Evolutionary conservation across 129 eudicot species (phyloP), one percentile per base, ranked within the genome.

Genomic region (Apium graveolens): DNA sequence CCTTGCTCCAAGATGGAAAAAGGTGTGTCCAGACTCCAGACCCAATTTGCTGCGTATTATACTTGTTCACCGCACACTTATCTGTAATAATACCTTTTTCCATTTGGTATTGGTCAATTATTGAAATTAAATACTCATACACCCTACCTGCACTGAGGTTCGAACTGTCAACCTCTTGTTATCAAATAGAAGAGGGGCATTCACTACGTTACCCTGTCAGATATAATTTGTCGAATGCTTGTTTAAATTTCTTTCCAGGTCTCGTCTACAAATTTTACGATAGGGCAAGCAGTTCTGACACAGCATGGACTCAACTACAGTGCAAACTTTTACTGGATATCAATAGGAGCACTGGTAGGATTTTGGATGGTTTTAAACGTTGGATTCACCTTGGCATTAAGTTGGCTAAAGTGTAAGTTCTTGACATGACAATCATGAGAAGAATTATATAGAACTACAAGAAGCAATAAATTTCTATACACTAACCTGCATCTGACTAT

Each of bases 1-100:
- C 32, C 80, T 39, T 62, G 74, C 80, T 78, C 80, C 80, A 42
- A 21, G 80, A 21, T 78, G 80, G 80, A 71, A 44, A 74, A 74
- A 74, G 77, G 77, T 74, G 62, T 62, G 77, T 29, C 44, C 26
- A 26, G 29, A 71, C 5, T 29, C 44, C 26, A 26, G 29, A 71
- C 5, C 48, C 14, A 38, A 35, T 70, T 17, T 70, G 21, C 48
- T 60, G 69, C 69, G 20, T n/a, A 20, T 18, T 51, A 53, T 53
- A 53, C 1, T 53, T 62, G 14, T 62, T 62, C 35, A 71, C 31
- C 43, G 0, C 43, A 24, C 13, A 18, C 26, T 21, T 39, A 24
- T 26, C 27, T 43, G 57, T 29, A 42, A 35, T 18, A 35, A 53
- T 21, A 53, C 24, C 21, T 51, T 53, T 53, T 21, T 18, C 60